Conservation (phyloP, 75 land plant species). For the Pinus tabuliformis region DNA sequence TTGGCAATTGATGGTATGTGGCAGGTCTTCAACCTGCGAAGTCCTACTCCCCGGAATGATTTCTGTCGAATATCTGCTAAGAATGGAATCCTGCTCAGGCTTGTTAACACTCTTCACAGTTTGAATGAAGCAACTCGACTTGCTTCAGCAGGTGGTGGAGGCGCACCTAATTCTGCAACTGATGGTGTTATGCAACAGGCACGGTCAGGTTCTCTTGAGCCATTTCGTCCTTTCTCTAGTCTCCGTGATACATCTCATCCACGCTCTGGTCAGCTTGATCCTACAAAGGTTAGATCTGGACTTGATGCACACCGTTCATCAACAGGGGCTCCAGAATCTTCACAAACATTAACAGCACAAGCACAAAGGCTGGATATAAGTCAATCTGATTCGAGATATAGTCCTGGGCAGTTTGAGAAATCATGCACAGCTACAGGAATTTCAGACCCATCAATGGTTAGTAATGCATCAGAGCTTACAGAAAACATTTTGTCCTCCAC, state of each 20-base stretch:
- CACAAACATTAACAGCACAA: conserved; percentile 33
- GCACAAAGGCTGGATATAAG: conserved; percentile 41
- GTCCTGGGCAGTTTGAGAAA: conserved; percentile 33
- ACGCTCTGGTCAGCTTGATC: conserved; percentile 56
- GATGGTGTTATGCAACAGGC: conserved; percentile 42
- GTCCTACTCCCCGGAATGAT: conserved; percentile 85
- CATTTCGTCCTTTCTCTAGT: conserved; percentile 24
- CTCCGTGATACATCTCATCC: conserved; percentile 38
- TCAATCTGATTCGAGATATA: conserved; percentile 30
- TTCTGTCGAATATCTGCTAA: conserved; percentile 95
- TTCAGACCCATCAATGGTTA: conserved; percentile 21
- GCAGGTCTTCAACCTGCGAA: conserved; percentile 92
- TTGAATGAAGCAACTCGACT: conserved; percentile 96
- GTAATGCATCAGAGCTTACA: conserved; percentile 29
- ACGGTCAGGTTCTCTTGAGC: conserved; percentile 77
- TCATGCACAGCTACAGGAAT: conserved; percentile 25
- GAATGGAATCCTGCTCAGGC: conserved; percentile 87
- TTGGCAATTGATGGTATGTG: conserved; percentile 98
- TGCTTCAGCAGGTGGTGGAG: conserved; percentile 43
- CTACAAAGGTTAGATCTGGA: conserved; percentile 36
- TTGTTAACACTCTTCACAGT: conserved; percentile 92
- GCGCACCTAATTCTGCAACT: conserved; percentile 21
- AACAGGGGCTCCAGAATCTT: conserved; percentile 36
- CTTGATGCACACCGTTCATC: conserved; percentile 20
- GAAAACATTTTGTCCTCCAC: conserved; percentile 33